A percentile compares a stretch with the other conserved stretches of the same genome.
phyloP scores from a whole-genome alignment of 1,284 basidiomycete species.

The Papiliotrema flavescens region DNA sequence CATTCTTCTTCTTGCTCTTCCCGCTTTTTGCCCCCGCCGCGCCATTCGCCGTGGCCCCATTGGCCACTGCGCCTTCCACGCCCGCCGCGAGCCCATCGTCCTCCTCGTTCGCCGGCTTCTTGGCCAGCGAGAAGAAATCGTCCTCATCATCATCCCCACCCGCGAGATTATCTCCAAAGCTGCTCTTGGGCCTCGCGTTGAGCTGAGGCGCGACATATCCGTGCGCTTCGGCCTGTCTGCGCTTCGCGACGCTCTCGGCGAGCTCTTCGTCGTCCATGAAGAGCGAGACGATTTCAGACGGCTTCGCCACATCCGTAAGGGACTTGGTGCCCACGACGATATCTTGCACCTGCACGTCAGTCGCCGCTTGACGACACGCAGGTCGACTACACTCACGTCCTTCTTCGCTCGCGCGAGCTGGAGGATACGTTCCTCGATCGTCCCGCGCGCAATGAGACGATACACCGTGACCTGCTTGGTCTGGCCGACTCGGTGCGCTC shows the following conservation, averaged over 20 bases:
- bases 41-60: not conserved
- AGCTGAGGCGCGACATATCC: conserved; percentile 31
- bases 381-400: conserved; percentile 60
- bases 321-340: conserved; percentile 98
- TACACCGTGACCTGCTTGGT: conserved; percentile 99
- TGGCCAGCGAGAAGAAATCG: conserved; percentile 36
- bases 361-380: not conserved
- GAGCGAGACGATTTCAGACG: conserved; percentile 94
- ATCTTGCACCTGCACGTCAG: conserved; percentile 75
- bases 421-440: conserved; percentile 97
- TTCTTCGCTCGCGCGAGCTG: conserved; percentile 92
- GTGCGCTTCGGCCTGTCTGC: conserved; percentile 48
- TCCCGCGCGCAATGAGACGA: conserved; percentile 83
- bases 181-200: conserved; percentile 10
- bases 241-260: conserved; percentile 47
- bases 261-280: conserved; percentile 82
- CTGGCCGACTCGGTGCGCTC: conserved; percentile 96
- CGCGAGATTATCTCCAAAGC: conserved; percentile 38
- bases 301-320: conserved; percentile 85
- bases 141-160: conserved; percentile 37
- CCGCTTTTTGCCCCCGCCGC: no score
- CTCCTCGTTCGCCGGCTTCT: conserved; percentile 22
- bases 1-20: not conserved
- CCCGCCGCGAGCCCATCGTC: conserved; percentile 19
- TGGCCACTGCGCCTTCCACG: conserved; percentile 2